phyloP scores from a whole-genome alignment of 345 rosid genomes.

The Firmiana major region DNA sequence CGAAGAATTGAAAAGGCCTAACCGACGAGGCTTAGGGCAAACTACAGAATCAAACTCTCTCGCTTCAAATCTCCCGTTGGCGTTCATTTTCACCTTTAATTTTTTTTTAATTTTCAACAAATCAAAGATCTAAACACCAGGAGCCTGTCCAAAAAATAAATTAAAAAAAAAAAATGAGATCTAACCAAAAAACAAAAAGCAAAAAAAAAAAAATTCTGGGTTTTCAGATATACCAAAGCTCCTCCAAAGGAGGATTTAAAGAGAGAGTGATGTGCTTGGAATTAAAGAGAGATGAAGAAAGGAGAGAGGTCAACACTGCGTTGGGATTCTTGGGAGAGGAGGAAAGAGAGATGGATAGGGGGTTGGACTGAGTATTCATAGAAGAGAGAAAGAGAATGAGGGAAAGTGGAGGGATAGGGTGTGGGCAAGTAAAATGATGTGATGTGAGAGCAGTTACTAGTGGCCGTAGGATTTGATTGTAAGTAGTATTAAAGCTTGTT shows the following conservation, averaged over 20 bases:
- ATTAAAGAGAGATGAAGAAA: no score
- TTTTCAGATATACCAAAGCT: slow-evolving; percentile 2
- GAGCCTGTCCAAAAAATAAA: background rate
- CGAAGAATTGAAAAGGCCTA: slow-evolving; percentile 35
- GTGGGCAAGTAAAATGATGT: background rate
- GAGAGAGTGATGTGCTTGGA: background rate
- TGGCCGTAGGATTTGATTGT: background rate
- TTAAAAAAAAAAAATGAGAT: background rate
- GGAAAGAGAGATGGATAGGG: background rate
- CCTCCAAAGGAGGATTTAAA: background rate
- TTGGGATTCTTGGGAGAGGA: background rate
- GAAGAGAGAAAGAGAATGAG: background rate
- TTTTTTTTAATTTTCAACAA: background rate
- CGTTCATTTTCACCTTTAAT: slow-evolving; percentile 22
- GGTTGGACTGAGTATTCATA: slow-evolving; percentile 1
- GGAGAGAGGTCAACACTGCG: background rate
- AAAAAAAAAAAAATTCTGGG: background rate
- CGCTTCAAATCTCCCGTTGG: slow-evolving; percentile 40
- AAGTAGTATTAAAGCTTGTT: no score
- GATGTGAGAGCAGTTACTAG: background rate
- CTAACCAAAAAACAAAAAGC: background rate
- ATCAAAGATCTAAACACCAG: slow-evolving; percentile 13
- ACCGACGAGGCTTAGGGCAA: slow-evolving; percentile 62
- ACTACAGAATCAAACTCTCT: slow-evolving; percentile 37
- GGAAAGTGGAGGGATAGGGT: background rate